These are phyloP conservation scores for Coniella lustricola DNA, from an alignment of 2,329 filamentous ascomycete species.

Conservation along the genomic window DNA sequence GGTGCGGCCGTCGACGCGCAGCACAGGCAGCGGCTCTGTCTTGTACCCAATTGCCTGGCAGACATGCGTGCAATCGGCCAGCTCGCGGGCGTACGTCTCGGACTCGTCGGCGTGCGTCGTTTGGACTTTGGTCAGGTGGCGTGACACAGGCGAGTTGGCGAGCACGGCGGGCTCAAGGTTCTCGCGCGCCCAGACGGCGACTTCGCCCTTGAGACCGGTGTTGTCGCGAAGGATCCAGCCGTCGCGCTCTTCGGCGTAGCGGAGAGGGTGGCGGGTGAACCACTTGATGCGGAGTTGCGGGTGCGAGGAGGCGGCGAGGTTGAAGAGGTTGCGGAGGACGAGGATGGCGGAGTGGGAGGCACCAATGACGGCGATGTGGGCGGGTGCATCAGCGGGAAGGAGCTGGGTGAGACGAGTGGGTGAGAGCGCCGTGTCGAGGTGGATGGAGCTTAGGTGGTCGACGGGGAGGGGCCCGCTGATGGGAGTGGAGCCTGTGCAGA, in stretches of 20 bases:
- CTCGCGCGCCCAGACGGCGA: constrained; percentile 50
- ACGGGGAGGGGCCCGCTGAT: constrained; percentile 36
- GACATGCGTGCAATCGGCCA: constrained; percentile 45
- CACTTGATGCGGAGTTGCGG: constrained; percentile 50
- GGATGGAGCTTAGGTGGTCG: constrained; percentile 27
- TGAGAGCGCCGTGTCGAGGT: constrained; percentile 49
- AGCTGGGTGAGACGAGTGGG: constrained; percentile 39
- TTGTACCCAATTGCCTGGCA: constrained; percentile 55
- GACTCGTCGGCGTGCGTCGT: constrained; percentile 35
- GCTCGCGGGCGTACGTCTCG: constrained; percentile 34
- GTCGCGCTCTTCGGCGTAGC: constrained; percentile 55
- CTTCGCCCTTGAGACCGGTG: constrained; percentile 56
- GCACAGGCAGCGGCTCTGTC: constrained; percentile 39
- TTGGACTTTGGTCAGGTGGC: constrained; percentile 40
- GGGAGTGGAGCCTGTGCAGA: constrained; percentile 53
- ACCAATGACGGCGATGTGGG: constrained; percentile 50
- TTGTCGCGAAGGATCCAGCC: constrained; percentile 60
- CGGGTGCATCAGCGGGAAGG: constrained; percentile 21
- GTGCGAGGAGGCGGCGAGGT: constrained; percentile 43
- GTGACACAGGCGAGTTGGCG: constrained; percentile 35
- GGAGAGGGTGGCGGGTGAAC: constrained; percentile 54
- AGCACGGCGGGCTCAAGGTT: constrained; percentile 49
- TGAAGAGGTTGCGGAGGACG: constrained; percentile 53
- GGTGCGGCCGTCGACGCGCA: constrained; percentile 29
- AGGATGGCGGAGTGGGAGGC: constrained; percentile 58